Base-by-base conservation (phyloP, 2,329 filamentous ascomycete species). In the Claviceps paspali region DNA sequence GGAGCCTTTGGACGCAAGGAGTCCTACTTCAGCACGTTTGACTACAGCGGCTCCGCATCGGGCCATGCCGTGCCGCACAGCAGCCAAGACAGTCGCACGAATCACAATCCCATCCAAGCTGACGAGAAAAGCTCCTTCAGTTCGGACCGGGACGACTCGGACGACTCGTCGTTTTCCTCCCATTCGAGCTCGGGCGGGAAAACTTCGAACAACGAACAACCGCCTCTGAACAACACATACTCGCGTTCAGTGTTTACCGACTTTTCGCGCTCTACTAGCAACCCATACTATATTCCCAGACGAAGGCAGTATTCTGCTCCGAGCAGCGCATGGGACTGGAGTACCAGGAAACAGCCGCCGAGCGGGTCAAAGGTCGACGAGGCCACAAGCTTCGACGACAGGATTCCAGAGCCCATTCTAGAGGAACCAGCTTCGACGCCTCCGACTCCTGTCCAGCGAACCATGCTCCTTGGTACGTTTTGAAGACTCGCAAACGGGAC, bases 251-350 rank as follows among this genome's bases (percentile, higher is more conserved):
- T 31, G 1, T 42, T 38, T 22, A 42, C 36, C 35, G 50, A 29
- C 50, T 56, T 5, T 42, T 61, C 29, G 41, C 46, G 42, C 41
- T 47, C 31, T 47, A 51, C 31, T 41, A 52, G 30, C 43, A 54
- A 52, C 45, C 62, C 56, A 1, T 59, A 58, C 38, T 59, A 59
- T 28, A 48, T 48, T 17, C 52, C 54, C 26, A 45, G 49, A 26
- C 46, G 46, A 29, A 42, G 38, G 8, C 33, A 32, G 14, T 45
- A 43, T 27, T 38, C 45, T 29, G 29, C 22, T 3, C 36, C 33
- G 15, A 14, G 8, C 29, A 19, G 23, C 31, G 24, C 38, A 11
- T 42, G 38, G 38, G 31, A 40, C 8, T 23, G 38, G 23, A 26
- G 12, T 17, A 26, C 28, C 9, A 38, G 38, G 14, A 23, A 37